Conservation (phyloP, 768 basidiomycete species). For the Termitomyces sp. region DNA sequence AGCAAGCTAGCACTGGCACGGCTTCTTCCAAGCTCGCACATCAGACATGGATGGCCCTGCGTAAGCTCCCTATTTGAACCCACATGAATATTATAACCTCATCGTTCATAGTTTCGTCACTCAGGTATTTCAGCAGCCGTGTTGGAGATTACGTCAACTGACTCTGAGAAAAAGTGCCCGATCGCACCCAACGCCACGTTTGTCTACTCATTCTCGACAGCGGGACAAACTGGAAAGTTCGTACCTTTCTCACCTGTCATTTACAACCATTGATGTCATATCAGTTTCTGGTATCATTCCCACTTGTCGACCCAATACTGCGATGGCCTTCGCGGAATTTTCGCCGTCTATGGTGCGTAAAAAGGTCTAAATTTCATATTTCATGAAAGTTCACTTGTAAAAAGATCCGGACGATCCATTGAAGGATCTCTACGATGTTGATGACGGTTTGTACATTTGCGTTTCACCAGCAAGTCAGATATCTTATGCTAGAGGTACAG, state of each 20-base stretch:
- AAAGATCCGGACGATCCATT: conserved; percentile 34
- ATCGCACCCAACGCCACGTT: conserved; percentile 31
- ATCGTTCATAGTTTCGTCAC: conserved; percentile 31
- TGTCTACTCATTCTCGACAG: conserved; percentile 27
- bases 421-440: conserved; percentile 31
- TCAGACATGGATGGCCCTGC: conserved; percentile 31
- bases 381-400: background rate
- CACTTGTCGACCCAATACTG: conserved; percentile 45
- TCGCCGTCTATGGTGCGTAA: conserved; percentile 22
- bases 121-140: conserved; percentile 17
- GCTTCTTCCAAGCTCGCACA: conserved; percentile 29
- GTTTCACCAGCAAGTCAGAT: conserved; percentile 1
- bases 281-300: conserved; percentile 32
- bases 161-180: conserved; percentile 27
- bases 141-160: background rate
- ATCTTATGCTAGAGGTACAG: conserved; percentile 8
- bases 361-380: background rate
- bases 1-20: conserved; percentile 26
- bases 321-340: conserved; percentile 34
- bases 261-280: background rate
- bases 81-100: background rate
- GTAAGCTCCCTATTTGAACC: conserved; percentile 13
- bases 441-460: conserved; percentile 24
- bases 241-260: background rate
- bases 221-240: conserved; percentile 26